Base-by-base conservation (phyloP, 1,284 basidiomycete species). In the Malassezia vespertilionis region DNA sequence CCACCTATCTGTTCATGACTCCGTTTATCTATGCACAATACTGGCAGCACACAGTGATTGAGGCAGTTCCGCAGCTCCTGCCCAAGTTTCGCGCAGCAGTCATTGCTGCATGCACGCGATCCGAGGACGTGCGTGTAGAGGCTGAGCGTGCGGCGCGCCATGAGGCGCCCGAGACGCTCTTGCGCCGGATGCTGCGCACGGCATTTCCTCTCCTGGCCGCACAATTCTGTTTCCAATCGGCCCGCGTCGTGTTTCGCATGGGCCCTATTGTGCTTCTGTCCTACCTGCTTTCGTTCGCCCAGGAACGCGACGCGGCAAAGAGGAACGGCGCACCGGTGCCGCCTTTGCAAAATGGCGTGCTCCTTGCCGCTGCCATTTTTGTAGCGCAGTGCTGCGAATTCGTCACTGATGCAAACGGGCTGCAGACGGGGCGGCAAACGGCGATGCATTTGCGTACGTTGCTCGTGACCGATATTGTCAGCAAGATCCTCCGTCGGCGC, bases 241-340 rank as follows among this genome's bases (percentile, higher is more conserved):
- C 72, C 24, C 73, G 72, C 40, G 73, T 72, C 37, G 53, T 66
- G 7, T 56, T 74, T n/a, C 60, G 69, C 43, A 73, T 75, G 40
- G 63, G 75, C 11, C 74, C 76, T 1, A 74, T 77, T 0, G 60
- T 74, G 20, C 75, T 75, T 48, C 67, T 78, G 14, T 74, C 75
- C 22, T 67, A 74, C 5, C 65, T 78, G 12, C 70, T 79, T 5
- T 57, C 72, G 33, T 76, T 71, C 58, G 72, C 78, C 34, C 53
- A 58, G n/a, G 54, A 59, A 8, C 58, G 69, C 18, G 43, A 44
- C 15, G 37, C 32, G 24, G 57, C 56, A 4, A 35, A 54, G 57
- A 12, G 57, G 61, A 21, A 51, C 46, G 26, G 42, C 18, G 10
- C 28, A 40, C 23, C 38, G 22, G 31, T 34, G 6, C 48, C 46